These are phyloP conservation scores for Penicillium psychrofluorescens DNA, from an alignment of 495 filamentous ascomycete species.

Conservation along the genomic window DNA sequence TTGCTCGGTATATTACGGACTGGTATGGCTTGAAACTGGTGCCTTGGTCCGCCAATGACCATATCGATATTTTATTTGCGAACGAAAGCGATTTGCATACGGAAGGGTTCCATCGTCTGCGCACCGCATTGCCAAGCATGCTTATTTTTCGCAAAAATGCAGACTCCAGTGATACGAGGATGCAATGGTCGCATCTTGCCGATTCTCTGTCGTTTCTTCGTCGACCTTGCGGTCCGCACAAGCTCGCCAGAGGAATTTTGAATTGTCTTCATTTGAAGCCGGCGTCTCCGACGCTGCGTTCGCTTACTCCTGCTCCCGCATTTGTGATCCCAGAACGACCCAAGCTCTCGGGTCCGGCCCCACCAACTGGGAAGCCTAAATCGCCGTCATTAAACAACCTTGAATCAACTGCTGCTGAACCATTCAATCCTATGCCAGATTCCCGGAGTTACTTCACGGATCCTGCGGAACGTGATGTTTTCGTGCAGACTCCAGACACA, in stretches of 20 bases:
- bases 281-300: not conserved
- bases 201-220: slow-evolving; percentile 37
- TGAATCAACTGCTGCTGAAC: no score
- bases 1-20: slow-evolving; percentile 27
- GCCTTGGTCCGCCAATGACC: slow-evolving; percentile 17
- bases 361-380: no score
- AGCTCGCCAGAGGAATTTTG: slow-evolving; percentile 49
- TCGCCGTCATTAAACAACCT: no score
- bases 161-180: slow-evolving; percentile 16
- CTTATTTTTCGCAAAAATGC: slow-evolving; percentile 31
- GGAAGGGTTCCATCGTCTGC: slow-evolving; percentile 5
- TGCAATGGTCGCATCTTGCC: slow-evolving; percentile 25
- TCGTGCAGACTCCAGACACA: no score
- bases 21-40: slow-evolving; percentile 41
- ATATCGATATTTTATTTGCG: slow-evolving; percentile 35
- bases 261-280: slow-evolving; percentile 19
- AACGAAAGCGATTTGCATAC: slow-evolving; percentile 27
- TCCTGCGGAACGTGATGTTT: no score
- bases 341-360: no score
- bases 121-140: slow-evolving; percentile 20
- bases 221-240: slow-evolving; percentile 56
- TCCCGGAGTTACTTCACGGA: no score
- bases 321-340: not conserved
- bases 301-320: not conserved
- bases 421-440: no score